Percentiles rank a stretch among this genome's conserved stretches.
These are phyloP conservation scores for Colletotrichum sp. DNA, from an alignment of 2,329 filamentous ascomycete genomes.

Conservation along the genomic window DNA sequence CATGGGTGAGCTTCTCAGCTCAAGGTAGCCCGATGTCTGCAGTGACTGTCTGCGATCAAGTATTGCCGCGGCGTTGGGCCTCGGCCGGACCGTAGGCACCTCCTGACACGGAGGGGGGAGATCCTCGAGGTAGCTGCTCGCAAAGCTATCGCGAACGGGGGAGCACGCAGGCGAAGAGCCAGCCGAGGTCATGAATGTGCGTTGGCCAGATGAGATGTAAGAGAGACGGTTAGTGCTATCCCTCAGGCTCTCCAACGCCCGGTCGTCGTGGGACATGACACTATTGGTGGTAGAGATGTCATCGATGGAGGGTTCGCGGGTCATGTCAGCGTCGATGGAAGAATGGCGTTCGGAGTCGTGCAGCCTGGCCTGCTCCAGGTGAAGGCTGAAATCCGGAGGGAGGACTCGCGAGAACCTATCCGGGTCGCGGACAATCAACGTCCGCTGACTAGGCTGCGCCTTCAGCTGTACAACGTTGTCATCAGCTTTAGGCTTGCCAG, in stretches of 20 bases:
- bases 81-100: conserved; percentile 34
- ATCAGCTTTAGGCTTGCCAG: conserved; percentile 54
- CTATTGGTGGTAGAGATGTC: conserved; percentile 64
- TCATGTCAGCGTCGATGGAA: conserved; percentile 28
- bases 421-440: conserved; percentile 52
- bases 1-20: conserved; percentile 35
- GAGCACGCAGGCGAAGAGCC: conserved; percentile 63
- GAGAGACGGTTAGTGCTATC: conserved; percentile 64
- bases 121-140: conserved; percentile 29
- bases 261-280: conserved; percentile 62
- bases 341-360: conserved; percentile 27
- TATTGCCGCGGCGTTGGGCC: conserved; percentile 60
- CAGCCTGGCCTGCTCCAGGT: conserved; percentile 25
- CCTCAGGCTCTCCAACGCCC: conserved; percentile 61
- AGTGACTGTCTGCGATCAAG: conserved; percentile 56
- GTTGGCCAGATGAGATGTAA: conserved; percentile 64
- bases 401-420: conserved; percentile 48
- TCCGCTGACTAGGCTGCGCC: conserved; percentile 49
- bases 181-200: conserved; percentile 63
- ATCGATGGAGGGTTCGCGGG: conserved; percentile 51
- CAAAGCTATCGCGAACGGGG: conserved; percentile 58
- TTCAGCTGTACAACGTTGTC: conserved; percentile 36
- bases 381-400: conserved; percentile 39
- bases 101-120: conserved; percentile 26
- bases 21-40: conserved; percentile 50